A percentile compares a stretch with the other conserved stretches of the same genome.
These are phyloP conservation scores for Yamadazyma atlantica DNA, from an alignment of 1,139 yeast species.

Conservation along the genomic window DNA sequence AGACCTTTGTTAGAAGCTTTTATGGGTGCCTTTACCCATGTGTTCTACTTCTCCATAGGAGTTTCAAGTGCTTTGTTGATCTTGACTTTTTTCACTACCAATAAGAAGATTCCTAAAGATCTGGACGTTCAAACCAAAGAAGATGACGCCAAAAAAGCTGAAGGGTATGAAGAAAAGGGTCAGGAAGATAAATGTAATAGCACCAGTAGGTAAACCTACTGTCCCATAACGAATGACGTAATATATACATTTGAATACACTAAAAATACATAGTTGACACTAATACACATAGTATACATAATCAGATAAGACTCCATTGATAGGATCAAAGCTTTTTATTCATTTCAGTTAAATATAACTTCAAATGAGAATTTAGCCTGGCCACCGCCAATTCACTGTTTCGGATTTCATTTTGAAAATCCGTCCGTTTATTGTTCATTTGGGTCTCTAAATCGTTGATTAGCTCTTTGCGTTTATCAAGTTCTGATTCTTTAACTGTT, in stretches of 20 bases:
- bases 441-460: conserved; percentile 50
- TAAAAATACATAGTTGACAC: not conserved
- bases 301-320: not conserved
- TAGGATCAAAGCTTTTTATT: conserved; percentile 10
- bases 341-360: conserved; percentile 18
- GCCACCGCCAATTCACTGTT: conserved; percentile 55
- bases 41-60: conserved; percentile 42
- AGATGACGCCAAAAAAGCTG: conserved; percentile 3
- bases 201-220: no score
- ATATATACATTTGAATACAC: not conserved
- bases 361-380: conserved; percentile 30
- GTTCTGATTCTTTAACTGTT: conserved; percentile 51
- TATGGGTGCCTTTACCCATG: conserved; percentile 40
- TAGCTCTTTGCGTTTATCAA: conserved; percentile 46
- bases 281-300: not conserved
- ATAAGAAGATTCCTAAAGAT: conserved; percentile 37
- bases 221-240: not conserved
- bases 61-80: conserved; percentile 30
- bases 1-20: conserved; percentile 26
- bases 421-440: conserved; percentile 41
- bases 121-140: conserved; percentile 23
- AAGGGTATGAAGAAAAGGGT: not conserved
- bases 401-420: conserved; percentile 54
- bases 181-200: not conserved
- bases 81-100: conserved; percentile 34